Evolutionary conservation across 208 protist species (phyloP).

Genomic region (Trypanosoma platydactyli): DNA sequence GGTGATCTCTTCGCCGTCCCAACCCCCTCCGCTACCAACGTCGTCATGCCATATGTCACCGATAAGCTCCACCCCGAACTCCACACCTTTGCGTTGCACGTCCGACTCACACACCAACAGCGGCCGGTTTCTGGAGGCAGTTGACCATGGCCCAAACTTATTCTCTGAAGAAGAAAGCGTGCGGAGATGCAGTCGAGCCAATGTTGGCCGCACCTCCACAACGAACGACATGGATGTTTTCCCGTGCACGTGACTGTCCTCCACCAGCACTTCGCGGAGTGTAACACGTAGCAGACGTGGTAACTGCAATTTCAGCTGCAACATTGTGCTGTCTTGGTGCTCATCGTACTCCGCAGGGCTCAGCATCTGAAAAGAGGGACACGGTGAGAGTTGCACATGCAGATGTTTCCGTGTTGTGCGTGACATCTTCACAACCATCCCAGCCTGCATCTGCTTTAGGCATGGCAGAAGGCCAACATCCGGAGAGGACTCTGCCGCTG

Average conservation of each 20-base stretch:
- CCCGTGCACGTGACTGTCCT: constrained; percentile 58
- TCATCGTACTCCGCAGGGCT: constrained; percentile 80
- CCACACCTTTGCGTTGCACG: constrained; percentile 62
- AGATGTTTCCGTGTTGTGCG: constrained; percentile 50
- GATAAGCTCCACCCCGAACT: constrained; percentile 83
- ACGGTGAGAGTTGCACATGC: constrained; percentile 61
- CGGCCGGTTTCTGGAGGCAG: constrained; percentile 36
- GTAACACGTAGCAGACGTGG: constrained; percentile 74
- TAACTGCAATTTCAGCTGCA: constrained; percentile 57
- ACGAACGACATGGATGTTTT: constrained; percentile 38
- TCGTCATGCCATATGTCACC: constrained; percentile 68
- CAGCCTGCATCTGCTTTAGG: constrained; percentile 46
- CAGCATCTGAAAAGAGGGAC: constrained; percentile 78
- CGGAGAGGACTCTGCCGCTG: background rate
- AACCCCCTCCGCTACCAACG: constrained; percentile 29
- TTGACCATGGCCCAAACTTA: background rate
- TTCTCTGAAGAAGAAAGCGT: constrained; percentile 11
- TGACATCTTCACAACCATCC: constrained; percentile 41
- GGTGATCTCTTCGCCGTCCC: background rate
- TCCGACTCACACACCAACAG: constrained; percentile 74
- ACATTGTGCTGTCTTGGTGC: constrained; percentile 65
- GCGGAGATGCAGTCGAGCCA: constrained; percentile 79
- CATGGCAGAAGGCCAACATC: constrained; percentile 70
- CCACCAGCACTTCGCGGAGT: constrained; percentile 45
- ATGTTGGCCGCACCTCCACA: constrained; percentile 70